These are phyloP conservation scores for Agroathelia rolfsii DNA, from an alignment of 1,284 basidiomycete species.

Conservation along the genomic window DNA sequence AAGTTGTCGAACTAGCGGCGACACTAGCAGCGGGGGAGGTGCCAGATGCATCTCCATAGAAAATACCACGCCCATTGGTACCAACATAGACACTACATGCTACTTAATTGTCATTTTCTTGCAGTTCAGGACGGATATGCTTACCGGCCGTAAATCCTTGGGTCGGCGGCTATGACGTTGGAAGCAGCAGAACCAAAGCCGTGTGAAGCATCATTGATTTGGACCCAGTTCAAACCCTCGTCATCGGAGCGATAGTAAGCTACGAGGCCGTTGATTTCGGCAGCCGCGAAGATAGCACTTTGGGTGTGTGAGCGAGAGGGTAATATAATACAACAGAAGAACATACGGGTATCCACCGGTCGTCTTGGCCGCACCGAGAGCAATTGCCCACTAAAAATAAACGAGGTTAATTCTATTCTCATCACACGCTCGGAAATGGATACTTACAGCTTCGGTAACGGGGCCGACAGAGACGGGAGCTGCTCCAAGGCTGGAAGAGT, in stretches of 20 bases:
- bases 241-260: slow-evolving; percentile 54
- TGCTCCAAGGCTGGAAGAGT: slow-evolving; percentile 43
- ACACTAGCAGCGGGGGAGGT: slow-evolving; percentile 3
- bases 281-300: slow-evolving; percentile 45
- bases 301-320: too few species aligned
- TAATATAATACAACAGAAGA: too few species aligned
- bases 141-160: slow-evolving; percentile 43
- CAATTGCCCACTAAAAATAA: too few species aligned
- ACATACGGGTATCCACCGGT: too few species aligned
- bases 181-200: slow-evolving; percentile 45
- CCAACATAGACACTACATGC: slow-evolving; percentile 46
- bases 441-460: slow-evolving; percentile 39
- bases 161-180: slow-evolving; percentile 43
- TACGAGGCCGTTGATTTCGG: slow-evolving; percentile 33
- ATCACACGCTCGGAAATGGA: too few species aligned
- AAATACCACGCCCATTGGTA: slow-evolving; percentile 57
- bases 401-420: too few species aligned
- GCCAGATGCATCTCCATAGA: slow-evolving; percentile 43
- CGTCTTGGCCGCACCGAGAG: too few species aligned
- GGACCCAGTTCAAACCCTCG: slow-evolving; percentile 45
- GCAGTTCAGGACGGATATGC: slow-evolving; percentile 14
- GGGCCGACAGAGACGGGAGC: slow-evolving; percentile 39
- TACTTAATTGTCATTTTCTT: slow-evolving; percentile 3
- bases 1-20: too few species aligned
- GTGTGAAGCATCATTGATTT: slow-evolving; percentile 51